Base-by-base conservation (phyloP, 768 basidiomycete genomes). In the Termitomyces sp. region DNA sequence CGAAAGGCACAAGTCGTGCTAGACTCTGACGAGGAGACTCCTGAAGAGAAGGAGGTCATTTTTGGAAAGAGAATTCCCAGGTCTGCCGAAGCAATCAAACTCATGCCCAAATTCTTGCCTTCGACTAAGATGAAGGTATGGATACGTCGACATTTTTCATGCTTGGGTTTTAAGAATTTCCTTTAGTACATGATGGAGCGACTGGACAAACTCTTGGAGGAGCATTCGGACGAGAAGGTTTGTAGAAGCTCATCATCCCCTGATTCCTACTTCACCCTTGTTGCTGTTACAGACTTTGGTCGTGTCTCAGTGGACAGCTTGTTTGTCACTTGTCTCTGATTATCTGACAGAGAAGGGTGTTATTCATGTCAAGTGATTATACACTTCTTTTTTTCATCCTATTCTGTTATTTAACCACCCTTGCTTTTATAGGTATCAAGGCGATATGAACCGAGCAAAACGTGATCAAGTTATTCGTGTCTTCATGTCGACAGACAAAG, bases 111-210 rank as follows among this genome's bases (percentile, higher is more conserved):
- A 36, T 87, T 89, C 71, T 67, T 87, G 40, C 87, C 88, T 0
- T 88, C 88, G 5, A 88, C 87, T 2, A 91, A 91, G 79, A 88
- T 90, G 88, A 86, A 86, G 76, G 86, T 86, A 61, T 39, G 76
- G 66, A 36, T 12, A 36, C 12, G 12, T 4, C 20, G n/a, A 20
- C 7, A 20, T 36, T 36, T 15, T 52, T n/a, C 15, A 7, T 7
- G 12, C 15, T 36, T n/a, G 20, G 2, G 18, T 15, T 28, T 58
- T 49, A 4, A 56, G 3, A 53, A 46, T 24, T 24, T 53, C 45
- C 32, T 38, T 53, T 22, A 85, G 83, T 76, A 73, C 53, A 85
- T 85, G 84, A 90, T 89, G 80, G 76, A 84, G n/a, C 70, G 78
- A 12, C 69, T 91, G 6, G 61, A 73, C 40, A 70, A 76, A 36